Percentiles rank a stretch among this genome's conserved stretches.
These are phyloP conservation scores for Curvularia spicifera DNA, from an alignment of 2,329 filamentous ascomycete species.

Conservation along the genomic window DNA sequence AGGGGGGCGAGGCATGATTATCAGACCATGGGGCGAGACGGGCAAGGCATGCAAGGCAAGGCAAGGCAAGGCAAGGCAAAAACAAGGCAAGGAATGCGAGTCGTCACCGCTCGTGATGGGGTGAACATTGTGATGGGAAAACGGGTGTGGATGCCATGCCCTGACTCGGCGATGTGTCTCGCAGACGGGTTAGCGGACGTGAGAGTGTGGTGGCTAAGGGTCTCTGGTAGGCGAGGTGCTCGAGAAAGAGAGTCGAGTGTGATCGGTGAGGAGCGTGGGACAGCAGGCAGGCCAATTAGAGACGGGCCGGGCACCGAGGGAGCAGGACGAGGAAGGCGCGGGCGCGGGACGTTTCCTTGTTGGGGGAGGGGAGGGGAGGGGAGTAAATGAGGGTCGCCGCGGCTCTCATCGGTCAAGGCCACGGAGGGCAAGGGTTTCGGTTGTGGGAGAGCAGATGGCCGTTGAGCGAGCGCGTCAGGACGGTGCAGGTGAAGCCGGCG, in stretches of 20 bases:
- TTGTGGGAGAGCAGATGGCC: conserved; percentile 14
- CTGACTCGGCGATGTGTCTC: conserved; percentile 4
- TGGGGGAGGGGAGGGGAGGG: background rate
- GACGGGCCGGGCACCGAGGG: conserved; percentile 8
- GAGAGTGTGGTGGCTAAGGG: conserved; percentile 7
- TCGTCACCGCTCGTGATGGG: background rate
- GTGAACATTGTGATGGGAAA: conserved; percentile 5
- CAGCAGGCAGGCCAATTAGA: conserved; percentile 7
- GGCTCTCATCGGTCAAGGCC: conserved; percentile 14
- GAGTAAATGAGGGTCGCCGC: conserved; percentile 9
- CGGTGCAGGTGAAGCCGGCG: conserved; percentile 12
- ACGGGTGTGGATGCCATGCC: background rate
- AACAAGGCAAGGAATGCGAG: conserved; percentile 2
- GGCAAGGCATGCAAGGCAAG: background rate
- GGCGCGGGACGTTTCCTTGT: conserved; percentile 14
- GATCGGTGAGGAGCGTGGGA: conserved; percentile 12
- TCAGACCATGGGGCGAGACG: conserved; percentile 6
- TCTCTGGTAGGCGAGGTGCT: conserved; percentile 12
- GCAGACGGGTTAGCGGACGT: conserved; percentile 9
- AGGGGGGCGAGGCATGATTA: conserved; percentile 8
- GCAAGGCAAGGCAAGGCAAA: background rate
- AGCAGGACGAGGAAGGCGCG: conserved; percentile 4
- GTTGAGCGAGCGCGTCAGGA: conserved; percentile 16
- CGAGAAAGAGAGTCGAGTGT: background rate
- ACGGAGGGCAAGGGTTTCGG: conserved; percentile 8